Evolutionary conservation across 768 basidiomycete genomes (phyloP).

Genomic region (Calocybe cyanea): DNA sequence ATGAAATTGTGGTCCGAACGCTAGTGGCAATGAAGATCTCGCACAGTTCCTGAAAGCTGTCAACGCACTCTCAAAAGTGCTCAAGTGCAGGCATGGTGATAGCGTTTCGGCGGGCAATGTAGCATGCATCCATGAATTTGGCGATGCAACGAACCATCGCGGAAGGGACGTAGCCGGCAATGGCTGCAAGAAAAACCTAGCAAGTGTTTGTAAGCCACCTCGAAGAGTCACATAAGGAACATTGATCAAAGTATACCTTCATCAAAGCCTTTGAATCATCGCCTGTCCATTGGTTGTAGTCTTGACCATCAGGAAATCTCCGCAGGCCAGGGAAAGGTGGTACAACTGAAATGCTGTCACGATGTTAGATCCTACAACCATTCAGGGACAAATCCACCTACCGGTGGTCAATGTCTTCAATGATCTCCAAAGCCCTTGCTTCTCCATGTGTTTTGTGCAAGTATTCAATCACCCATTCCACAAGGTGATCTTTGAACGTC

Average conservation of each 20-base stretch:
- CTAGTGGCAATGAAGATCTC: slow-evolving; percentile 13
- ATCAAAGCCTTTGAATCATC: slow-evolving; percentile 31
- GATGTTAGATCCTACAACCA: not conserved
- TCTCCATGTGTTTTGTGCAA: slow-evolving; percentile 18
- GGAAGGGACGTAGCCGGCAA: not conserved
- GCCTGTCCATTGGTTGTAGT: too few species aligned
- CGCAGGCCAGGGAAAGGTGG: slow-evolving; percentile 21
- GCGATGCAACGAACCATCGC: not conserved
- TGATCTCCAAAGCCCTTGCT: slow-evolving; percentile 21
- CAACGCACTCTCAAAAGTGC: not conserved
- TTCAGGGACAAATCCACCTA: slow-evolving; percentile 13
- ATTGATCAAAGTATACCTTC: slow-evolving; percentile 25
- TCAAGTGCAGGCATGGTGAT: not conserved
- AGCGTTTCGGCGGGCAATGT: not conserved
- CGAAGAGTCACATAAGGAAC: not conserved
- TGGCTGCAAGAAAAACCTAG: slow-evolving; percentile 16
- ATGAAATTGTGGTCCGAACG: slow-evolving; percentile 10
- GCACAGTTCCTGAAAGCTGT: slow-evolving; percentile 14
- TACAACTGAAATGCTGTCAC: slow-evolving; percentile 19
- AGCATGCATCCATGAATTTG: not conserved
- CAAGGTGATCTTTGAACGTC: slow-evolving; percentile 33
- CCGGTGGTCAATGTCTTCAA: slow-evolving; percentile 35
- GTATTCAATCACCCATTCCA: slow-evolving; percentile 30
- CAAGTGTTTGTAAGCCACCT: not conserved
- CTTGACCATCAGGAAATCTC: too few species aligned